Base-by-base conservation (phyloP, 2,329 filamentous ascomycete genomes). In the Hortaea sp. region DNA sequence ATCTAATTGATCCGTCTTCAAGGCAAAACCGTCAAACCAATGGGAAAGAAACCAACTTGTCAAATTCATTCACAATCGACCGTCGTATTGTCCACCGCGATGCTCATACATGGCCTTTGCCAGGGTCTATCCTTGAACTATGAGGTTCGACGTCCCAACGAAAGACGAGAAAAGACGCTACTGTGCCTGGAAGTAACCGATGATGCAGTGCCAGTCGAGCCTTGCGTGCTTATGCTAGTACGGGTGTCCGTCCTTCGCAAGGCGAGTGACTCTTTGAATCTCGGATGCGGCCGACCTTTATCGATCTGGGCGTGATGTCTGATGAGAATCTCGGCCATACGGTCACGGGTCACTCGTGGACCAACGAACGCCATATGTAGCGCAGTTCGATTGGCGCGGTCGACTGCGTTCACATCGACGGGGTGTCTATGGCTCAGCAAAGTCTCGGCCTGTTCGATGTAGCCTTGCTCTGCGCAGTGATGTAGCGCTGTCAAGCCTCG, bases 401-500 rank as follows among this genome's bases (percentile, higher is more conserved):
- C 55, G 20, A 39, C 35, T 4, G 50, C 49, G 34, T 53, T 52
- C 39, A 51, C 49, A 34, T 57, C 53, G 11, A 41, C 38, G 12
- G 44, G 41, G 35, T 51, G 10, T 10, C 28, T 29, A 43, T 48
- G 48, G 30, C 49, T 45, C 4, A 57, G 41, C 29, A 57, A 45
- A 9, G 48, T 50, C n/a, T 35, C 43, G 4, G 45, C 45, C 6
- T 49, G 46, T 4, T 50, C 44, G 9, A 55, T 39, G 29, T 39
- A 42, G 13, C 47, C 51, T 9, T 31, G 29, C 28, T 57, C 49
- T 9, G 50, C 53, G 38, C 48, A 51, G 28, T 54, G 49, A 29
- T 55, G 53, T 29, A 57, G 43, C 7, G 53, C 46, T 5, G 55
- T 57, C 42, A 51, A 49, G 2, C 53, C 53, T 3, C 42, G 39